Base-by-base conservation (phyloP, 1,284 basidiomycete species). In the Ustilago sp. region DNA sequence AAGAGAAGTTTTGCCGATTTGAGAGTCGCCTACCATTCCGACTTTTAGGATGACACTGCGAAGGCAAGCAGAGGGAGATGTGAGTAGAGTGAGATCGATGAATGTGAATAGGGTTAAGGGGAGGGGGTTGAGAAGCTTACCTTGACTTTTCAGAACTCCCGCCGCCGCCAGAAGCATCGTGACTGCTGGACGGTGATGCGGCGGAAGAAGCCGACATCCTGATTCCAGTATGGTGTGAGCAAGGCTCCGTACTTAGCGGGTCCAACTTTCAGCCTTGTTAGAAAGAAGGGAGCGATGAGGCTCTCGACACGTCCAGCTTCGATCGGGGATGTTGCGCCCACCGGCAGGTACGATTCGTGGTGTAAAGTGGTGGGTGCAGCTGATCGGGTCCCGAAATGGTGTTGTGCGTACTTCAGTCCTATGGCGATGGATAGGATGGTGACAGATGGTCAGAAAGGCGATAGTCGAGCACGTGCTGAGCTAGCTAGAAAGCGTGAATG, bases 11-110 rank as follows among this genome's bases (percentile, higher is more conserved):
- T 98, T 98, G 80, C 95, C 95, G 84, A 98, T 98, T 88, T 98
- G 95, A 82, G 94, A 94, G 88, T 99, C 96, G 59, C 96, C 96
- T 43, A 99, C 94, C 95, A 98, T 98, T 66, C 95, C 95, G 61
- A 98, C 95, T 87, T 99, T 97, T 87, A 97, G 92, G 65, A 96
- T 93, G 82, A 98, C 94, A 58, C 79, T 80, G 68, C 9, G 8
- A n/a, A 13, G 11, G 19, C 52, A 34, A 52, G 17, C 15, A 34
- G 23, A 32, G 51, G 12, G 23, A 43, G 39, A 43, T 8, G 19
- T 52, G 23, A 60, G 8, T 6, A 23, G 34, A 28, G 8, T 59
- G 47, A 19, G 57, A 55, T 19, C 54, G 28, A 3, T 56, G 23
- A 6, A 38, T 48, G 47, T 4, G 9, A 32, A 38, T 8, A 17